These are phyloP conservation scores for Juglanconis juglandina DNA, from an alignment of 2,329 filamentous ascomycete genomes.

Conservation along the genomic window DNA sequence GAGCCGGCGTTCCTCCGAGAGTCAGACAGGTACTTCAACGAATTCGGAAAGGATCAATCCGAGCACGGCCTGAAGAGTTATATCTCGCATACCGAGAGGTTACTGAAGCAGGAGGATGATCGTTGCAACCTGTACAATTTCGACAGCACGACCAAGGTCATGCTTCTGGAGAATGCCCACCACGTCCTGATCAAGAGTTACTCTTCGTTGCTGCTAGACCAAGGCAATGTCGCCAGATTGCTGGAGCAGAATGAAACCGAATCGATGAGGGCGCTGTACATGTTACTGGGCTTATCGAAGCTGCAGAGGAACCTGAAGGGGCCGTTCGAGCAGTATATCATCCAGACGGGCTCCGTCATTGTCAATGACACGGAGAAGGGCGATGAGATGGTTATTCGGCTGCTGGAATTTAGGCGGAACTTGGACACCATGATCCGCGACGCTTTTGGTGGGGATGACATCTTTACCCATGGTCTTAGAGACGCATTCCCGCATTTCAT, in stretches of 20 bases:
- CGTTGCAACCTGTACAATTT: constrained; percentile 80
- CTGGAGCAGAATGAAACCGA: constrained; percentile 66
- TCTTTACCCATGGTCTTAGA: constrained; percentile 72
- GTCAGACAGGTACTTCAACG: constrained; percentile 65
- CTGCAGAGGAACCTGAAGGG: constrained; percentile 67
- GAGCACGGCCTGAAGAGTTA: constrained; percentile 68
- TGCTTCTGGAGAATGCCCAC: constrained; percentile 71
- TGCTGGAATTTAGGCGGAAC: constrained; percentile 76
- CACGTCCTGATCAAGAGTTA: constrained; percentile 67
- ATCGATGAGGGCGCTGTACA: constrained; percentile 73
- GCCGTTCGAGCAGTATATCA: constrained; percentile 78
- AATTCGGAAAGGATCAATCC: constrained; percentile 67
- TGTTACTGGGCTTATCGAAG: constrained; percentile 67
- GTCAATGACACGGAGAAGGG: constrained; percentile 75
- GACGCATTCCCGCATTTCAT: constrained; percentile 88
- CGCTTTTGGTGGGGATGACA: constrained; percentile 74
- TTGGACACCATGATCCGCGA: constrained; percentile 74
- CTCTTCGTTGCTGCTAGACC: constrained; percentile 62
- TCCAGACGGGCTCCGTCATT: constrained; percentile 69
- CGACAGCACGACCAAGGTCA: constrained; percentile 76
- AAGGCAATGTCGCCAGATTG: constrained; percentile 66
- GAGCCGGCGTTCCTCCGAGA: constrained; percentile 69
- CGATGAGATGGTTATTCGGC: constrained; percentile 79
- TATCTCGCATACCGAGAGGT: constrained; percentile 62
- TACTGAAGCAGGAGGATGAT: constrained; percentile 69